Evolutionary conservation across 1,139 yeast species (phyloP).

Genomic region (Pichia sorboxylosa): DNA sequence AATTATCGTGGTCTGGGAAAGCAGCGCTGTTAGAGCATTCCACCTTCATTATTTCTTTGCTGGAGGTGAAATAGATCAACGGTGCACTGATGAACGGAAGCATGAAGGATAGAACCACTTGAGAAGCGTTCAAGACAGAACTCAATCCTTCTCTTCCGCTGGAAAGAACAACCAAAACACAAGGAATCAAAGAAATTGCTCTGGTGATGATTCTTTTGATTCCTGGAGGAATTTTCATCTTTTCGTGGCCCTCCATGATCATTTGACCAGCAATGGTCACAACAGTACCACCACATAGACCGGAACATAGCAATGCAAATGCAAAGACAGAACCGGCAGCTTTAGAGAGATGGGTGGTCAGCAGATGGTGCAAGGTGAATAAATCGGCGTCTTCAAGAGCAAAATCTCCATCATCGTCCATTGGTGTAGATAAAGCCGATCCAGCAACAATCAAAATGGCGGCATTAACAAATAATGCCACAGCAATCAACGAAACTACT

Average conservation of each 20-base stretch:
- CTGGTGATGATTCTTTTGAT: slow-evolving; percentile 75
- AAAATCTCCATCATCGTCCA: slow-evolving; percentile 48
- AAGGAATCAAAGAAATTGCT: slow-evolving; percentile 77
- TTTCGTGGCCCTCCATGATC: slow-evolving; percentile 87
- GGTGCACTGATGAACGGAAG: slow-evolving; percentile 82
- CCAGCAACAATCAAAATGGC: slow-evolving; percentile 82
- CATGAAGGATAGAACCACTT: slow-evolving; percentile 74
- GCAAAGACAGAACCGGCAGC: slow-evolving; percentile 92
- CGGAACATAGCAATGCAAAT: slow-evolving; percentile 83
- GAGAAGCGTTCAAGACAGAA: slow-evolving; percentile 69
- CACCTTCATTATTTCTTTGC: slow-evolving; percentile 63
- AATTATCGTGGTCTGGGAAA: slow-evolving; percentile 7
- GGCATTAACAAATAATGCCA: slow-evolving; percentile 76
- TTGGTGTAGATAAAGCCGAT: slow-evolving; percentile 57
- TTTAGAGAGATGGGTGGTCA: slow-evolving; percentile 65
- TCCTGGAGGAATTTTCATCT: slow-evolving; percentile 82
- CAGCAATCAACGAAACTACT: slow-evolving; percentile 60
- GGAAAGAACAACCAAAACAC: slow-evolving; percentile 62
- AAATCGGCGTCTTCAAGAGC: slow-evolving; percentile 53
- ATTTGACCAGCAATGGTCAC: slow-evolving; percentile 96
- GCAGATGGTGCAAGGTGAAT: slow-evolving; percentile 68
- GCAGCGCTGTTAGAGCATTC: too few relatives aligned
- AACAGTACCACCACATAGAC: slow-evolving; percentile 96
- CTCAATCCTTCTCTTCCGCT: slow-evolving; percentile 84
- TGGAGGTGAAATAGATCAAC: slow-evolving; percentile 56